phyloP scores from a whole-genome alignment of 495 filamentous ascomycete species.

The Aspergillus mulundensis region DNA sequence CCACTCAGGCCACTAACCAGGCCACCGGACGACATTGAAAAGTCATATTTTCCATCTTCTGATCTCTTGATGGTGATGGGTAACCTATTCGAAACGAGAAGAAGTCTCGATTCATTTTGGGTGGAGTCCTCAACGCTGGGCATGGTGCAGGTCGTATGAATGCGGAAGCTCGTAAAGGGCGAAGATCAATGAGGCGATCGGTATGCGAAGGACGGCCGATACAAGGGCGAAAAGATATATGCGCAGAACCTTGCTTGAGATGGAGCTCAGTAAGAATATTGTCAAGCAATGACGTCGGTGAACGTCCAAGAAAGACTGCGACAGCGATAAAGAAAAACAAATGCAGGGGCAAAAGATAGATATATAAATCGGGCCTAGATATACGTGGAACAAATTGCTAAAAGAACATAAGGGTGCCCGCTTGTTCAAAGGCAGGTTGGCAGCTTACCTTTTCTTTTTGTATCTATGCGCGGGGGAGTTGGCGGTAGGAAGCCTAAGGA shows the following conservation, averaged over 20 bases:
- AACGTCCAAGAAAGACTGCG: background rate
- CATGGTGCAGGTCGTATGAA: slow-evolving; percentile 22
- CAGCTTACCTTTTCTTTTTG: slow-evolving; percentile 2
- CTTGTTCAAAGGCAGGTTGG: background rate
- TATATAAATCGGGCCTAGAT: slow-evolving; percentile 3
- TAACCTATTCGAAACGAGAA: slow-evolving; percentile 88
- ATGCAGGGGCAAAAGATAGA: slow-evolving; percentile 1
- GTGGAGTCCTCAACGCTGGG: slow-evolving; percentile 31
- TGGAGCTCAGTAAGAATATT: background rate
- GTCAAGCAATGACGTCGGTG: background rate
- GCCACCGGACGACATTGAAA: slow-evolving; percentile 93
- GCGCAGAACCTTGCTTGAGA: background rate
- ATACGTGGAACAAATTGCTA: background rate
- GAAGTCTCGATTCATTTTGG: slow-evolving; percentile 48
- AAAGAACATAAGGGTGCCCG: background rate
- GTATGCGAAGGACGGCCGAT: background rate
- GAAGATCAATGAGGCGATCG: background rate
- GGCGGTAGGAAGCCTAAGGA: background rate
- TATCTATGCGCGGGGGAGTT: slow-evolving; percentile 5
- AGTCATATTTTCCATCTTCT: slow-evolving; percentile 77
- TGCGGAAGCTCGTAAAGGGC: background rate
- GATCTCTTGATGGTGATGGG: slow-evolving; percentile 93
- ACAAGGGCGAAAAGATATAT: background rate
- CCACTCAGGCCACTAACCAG: slow-evolving; percentile 88
- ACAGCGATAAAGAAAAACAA: background rate